Conservation (phyloP, 2,329 filamentous ascomycete species). For the Paradendryphiella salina region DNA sequence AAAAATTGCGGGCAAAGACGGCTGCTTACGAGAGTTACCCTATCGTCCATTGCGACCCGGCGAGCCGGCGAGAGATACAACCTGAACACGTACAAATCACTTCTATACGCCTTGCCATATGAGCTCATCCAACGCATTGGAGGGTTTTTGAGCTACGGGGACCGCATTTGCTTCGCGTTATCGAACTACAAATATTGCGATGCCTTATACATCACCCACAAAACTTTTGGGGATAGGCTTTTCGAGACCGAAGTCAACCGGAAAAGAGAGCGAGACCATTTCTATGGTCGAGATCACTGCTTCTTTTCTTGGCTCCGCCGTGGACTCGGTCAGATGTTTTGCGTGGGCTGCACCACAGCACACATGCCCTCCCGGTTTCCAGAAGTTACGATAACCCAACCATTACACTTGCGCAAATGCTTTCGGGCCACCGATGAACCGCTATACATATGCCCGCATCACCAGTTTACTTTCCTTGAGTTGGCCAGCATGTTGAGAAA, state of each 20-base stretch:
- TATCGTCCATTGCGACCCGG: neutral
- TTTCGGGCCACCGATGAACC: neutral
- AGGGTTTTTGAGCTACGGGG: neutral
- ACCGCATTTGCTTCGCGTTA: slow-evolving; percentile 1
- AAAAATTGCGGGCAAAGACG: neutral
- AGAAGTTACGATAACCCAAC: neutral
- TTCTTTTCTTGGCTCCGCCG: neutral
- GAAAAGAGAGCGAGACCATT: neutral
- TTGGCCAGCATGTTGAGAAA: neutral
- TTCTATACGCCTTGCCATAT: slow-evolving; percentile 1
- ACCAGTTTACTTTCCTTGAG: neutral
- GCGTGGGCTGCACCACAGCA: neutral
- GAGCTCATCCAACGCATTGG: slow-evolving; percentile 1
- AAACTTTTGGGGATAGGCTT: neutral
- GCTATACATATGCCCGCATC: neutral
- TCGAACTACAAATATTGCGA: neutral
- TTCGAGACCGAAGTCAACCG: neutral
- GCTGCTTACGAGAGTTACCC: neutral
- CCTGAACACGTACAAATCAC: neutral
- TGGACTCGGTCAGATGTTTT: neutral
- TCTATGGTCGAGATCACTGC: neutral
- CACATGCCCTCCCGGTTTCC: neutral
- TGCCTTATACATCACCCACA: neutral
- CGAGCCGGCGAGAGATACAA: neutral
- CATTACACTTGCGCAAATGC: neutral